Base-by-base conservation (phyloP, 2,329 filamentous ascomycete species). In the Arthroderma sp. region DNA sequence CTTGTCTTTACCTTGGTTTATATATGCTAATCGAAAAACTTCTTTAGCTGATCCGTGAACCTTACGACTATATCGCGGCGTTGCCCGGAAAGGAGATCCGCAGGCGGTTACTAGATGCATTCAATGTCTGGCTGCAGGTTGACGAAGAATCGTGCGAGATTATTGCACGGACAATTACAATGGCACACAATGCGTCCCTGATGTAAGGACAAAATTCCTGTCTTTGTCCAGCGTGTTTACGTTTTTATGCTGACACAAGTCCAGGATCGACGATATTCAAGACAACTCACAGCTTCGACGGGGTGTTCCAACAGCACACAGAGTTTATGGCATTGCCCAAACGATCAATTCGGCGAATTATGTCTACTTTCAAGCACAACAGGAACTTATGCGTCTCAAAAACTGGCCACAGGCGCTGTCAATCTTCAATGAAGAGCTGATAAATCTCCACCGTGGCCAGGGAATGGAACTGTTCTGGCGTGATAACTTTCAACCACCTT, bases 51-150 rank as follows among this genome's bases (percentile, higher is more conserved):
- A 75, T 94, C 56, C 76, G 84, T 52, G 88, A 84, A 0, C 89
- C 89, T 0, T 95, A 83, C 66, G 85, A 91, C 67, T 94, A 95
- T 70, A 79, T 93, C 61, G 80, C 84, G 65, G 80, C 81, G 47
- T 85, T 90, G 61, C 87, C 88, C 0, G 89, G 89, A 62, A 74
- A 75, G 57, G 70, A 70, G 31, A 66, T 75, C 53, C 65, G 72
- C 7, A 62, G 66, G 15, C 64, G 67, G 44, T 59, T 74, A 7
- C 70, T 74, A 57, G 64, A 69, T 17, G 71, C 70, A 2, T 68
- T 74, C 49, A 71, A 74, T 52, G 62, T 64, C 4, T 74, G 72
- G 67, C 62, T 73, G 35, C 60, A 67, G 5, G 64, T 74, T 17
- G 70, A 70, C 1, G 61, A 66, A 8, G 58, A 62, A 4, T 68